A percentile compares a stretch with the other conserved stretches of the same genome.
These are phyloP conservation scores for Cicer judaicum DNA, from an alignment of 306 rosid genomes.

Conservation along the genomic window DNA sequence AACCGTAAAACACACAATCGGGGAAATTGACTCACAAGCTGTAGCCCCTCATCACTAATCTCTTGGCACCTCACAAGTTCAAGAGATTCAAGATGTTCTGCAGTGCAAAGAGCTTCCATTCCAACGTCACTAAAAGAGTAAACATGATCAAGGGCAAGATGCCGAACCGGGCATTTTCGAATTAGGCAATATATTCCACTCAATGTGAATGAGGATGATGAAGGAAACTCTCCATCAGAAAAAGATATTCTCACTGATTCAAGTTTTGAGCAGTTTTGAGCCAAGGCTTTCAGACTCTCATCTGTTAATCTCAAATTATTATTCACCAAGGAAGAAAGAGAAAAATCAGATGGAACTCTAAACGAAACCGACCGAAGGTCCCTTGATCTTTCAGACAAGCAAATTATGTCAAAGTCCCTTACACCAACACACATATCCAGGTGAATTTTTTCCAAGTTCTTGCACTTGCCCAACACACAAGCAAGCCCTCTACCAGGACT, in stretches of 20 bases:
- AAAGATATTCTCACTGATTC: conserved; percentile 78
- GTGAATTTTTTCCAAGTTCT: conserved; percentile 76
- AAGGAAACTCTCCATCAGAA: conserved; percentile 88
- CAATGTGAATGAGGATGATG: conserved; percentile 76
- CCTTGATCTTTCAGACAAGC: conserved; percentile 66
- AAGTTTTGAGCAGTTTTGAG: conserved; percentile 74
- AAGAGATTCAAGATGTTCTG: conserved; percentile 71
- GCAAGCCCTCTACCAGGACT: conserved; percentile 94
- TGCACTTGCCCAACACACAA: conserved; percentile 80
- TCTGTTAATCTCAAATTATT: conserved; percentile 77
- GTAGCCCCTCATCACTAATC: conserved; percentile 86
- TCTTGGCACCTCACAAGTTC: conserved; percentile 87
- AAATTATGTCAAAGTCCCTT: conserved; percentile 75
- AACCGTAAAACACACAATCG: conserved; percentile 55
- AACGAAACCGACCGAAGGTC: conserved; percentile 70
- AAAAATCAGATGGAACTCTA: conserved; percentile 84
- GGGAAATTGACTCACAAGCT: conserved; percentile 77
- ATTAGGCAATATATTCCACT: conserved; percentile 71
- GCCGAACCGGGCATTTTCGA: conserved; percentile 65
- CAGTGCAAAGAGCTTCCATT: conserved; percentile 85
- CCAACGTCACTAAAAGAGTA: conserved; percentile 83
- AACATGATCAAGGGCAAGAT: conserved; percentile 81
- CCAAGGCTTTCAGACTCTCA: conserved; percentile 75
- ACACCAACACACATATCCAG: conserved; percentile 94
- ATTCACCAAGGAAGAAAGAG: conserved; percentile 68